phyloP scores from a whole-genome alignment of 2,329 filamentous ascomycete genomes.

The Aspergillus intermedius region DNA sequence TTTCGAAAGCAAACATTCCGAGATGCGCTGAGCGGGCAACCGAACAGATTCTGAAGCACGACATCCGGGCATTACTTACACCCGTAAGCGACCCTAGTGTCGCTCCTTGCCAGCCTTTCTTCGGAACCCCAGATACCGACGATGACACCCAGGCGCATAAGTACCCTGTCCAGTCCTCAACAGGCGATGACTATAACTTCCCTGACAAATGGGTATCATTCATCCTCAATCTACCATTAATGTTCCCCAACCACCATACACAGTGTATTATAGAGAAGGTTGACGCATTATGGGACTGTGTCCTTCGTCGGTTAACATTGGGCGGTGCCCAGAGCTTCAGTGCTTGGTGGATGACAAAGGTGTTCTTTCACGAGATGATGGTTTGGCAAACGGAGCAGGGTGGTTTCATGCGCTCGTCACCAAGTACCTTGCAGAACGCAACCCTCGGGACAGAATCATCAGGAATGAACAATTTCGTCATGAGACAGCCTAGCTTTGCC shows the following conservation, averaged over 20 bases:
- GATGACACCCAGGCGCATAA: constrained; percentile 25
- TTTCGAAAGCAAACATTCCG: constrained; percentile 36
- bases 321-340: constrained; percentile 42
- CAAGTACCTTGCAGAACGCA: constrained; percentile 26
- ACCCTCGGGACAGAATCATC: constrained; percentile 18
- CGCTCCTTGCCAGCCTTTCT: constrained; percentile 26
- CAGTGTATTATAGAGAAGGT: constrained; percentile 42
- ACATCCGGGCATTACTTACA: constrained; percentile 37
- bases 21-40: constrained; percentile 29
- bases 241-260: constrained; percentile 37
- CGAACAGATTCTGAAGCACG: constrained; percentile 38
- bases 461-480: constrained; percentile 13
- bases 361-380: constrained; percentile 92
- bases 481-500: constrained; percentile 15
- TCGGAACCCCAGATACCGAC: constrained; percentile 27
- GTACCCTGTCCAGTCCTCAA: constrained; percentile 30
- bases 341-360: constrained; percentile 68
- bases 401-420: constrained; percentile 65
- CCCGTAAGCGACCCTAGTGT: constrained; percentile 31
- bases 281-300: constrained; percentile 38
- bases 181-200: constrained; percentile 41
- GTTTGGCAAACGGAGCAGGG: constrained; percentile 84
- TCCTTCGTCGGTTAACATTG: constrained; percentile 39
- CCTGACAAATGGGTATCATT: constrained; percentile 43
- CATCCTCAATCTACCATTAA: constrained; percentile 34